Conservation (phyloP, 768 basidiomycete genomes). For the Lanmaoa rubissima region DNA sequence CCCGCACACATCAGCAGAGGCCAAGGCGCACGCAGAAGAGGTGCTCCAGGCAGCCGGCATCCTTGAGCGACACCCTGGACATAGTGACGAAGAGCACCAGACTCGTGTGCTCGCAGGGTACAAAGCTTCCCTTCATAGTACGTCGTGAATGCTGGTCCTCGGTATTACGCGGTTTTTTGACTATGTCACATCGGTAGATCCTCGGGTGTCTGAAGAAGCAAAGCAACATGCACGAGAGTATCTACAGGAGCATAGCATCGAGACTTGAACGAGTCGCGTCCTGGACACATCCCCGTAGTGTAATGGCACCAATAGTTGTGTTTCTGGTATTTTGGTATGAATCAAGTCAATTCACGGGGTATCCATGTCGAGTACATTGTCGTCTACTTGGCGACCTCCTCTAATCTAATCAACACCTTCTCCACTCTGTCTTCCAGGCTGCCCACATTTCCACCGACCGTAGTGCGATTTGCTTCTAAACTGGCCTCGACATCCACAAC, state of each 20-base stretch:
- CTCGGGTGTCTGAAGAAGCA: conserved; percentile 46
- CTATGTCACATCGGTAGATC: conserved; percentile 32
- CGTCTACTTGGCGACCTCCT: conserved; percentile 29
- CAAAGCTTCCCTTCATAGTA: conserved; percentile 54
- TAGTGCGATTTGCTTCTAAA: conserved; percentile 65
- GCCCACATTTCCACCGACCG: conserved; percentile 71
- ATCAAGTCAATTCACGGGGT: neutral
- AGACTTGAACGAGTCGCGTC: conserved; percentile 1
- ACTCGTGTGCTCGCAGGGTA: conserved; percentile 53
- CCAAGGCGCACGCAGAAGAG: conserved; percentile 54
- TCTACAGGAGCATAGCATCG: conserved; percentile 32
- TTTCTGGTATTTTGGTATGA: neutral
- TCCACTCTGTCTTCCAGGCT: conserved; percentile 64
- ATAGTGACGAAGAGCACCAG: conserved; percentile 39
- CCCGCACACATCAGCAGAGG: conserved; percentile 43
- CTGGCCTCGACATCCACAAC: conserved; percentile 73
- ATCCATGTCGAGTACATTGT: neutral
- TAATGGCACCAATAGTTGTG: neutral
- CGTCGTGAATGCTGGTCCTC: conserved; percentile 2
- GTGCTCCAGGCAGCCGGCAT: conserved; percentile 48
- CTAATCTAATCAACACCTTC: conserved; percentile 44
- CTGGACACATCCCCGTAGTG: neutral
- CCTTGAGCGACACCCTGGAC: conserved; percentile 28
- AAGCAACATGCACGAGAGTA: conserved; percentile 48
- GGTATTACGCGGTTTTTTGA: neutral